Base-by-base conservation (phyloP, 805 yeast genomes). In the Suhomyces pyralidae region DNA sequence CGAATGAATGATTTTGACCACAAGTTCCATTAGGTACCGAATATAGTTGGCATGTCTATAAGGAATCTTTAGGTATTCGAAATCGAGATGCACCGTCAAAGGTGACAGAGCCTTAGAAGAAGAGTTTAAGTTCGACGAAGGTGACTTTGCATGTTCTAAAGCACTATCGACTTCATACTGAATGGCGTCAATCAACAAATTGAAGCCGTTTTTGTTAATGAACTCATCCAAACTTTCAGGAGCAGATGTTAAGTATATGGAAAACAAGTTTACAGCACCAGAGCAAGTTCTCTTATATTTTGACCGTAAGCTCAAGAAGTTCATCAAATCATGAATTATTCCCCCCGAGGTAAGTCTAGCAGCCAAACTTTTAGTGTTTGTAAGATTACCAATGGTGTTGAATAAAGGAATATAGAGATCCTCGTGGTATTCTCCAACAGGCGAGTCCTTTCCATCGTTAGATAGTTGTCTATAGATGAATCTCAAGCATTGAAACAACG, bases 301-400 rank as follows among this genome's bases (percentile, higher is more conserved):
- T 2, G 83, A 75, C 38, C 80, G 73, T 12, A 82, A 62, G 2
- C 79, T 69, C 28, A 91, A 66, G 49, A 90, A 83, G 19, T 83
- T 82, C 61, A 86, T 68, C 45, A 91, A 72, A 24, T 86, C 81
- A 30, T 81, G 80, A 54, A 91, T 72, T 28, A 92, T 64, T 1
- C 97, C 97, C 1, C 96, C 96, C 7, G 88, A 75, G 6, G 86
- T 78, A 17, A 90, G 70, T 32, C 86, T 77, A 7, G 81, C 71
- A 8, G 79, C 78, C 34, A 87, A 68, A 1, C 83, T 64, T 58
- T 80, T 82, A 1, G 82, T 79, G 49, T 79, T 85, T 0, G 83
- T 75, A 38, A 90, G 64, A 52, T 85, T 81, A 1, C 85, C 85
- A 40, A 90, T 67, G 56, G 90, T 68, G 51, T 81, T 80, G 60